Evolutionary conservation across 2,329 filamentous ascomycete genomes (phyloP), one percentile per base, ranked within the genome.

Genomic region (Apiospora arundinis): DNA sequence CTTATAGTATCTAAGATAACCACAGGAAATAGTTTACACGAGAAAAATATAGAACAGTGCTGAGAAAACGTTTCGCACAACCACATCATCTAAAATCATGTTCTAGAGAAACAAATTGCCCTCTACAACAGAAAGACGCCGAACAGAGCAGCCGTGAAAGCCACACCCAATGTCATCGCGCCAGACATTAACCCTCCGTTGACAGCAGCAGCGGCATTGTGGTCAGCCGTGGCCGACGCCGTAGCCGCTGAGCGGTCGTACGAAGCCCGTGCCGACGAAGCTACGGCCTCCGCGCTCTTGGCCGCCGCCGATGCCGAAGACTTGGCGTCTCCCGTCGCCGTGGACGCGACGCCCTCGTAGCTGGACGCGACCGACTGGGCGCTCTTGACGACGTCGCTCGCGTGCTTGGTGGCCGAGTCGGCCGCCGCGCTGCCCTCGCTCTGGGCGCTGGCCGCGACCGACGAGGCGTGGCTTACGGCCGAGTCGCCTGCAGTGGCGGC

Each of bases 291-390:
- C 3, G 42, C 42, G 16, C 25, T 32, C 11, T 44, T 44, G 14
- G 70, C 70, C 7, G 63, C 68, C 6, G 14, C 70, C 25, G 72
- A 60, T 1, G 72, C 73, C 25, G 68, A 72, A 28, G 72, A 23
- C 45, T 71, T 71, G 12, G 71, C 75, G 1, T 74, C 74, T 3
- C 72, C 73, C 21, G 74, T 74, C 11, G 70, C 70, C 2, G 73
- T 72, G 2, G 42, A 63, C 40, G 56, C 73, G 4, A 40, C 70
- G 42, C 74, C 73, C 8, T 75, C 75, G 16, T 75, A 75, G 3
- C 75, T 77, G 11, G 75, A 72, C 7, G 74, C 75, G n/a, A 76
- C 73, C 69, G 73, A 75, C 71, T 75, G 49, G 3, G 75, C 75
- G 48, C 75, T 76, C 8, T 65, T 46, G 32, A 75, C 70, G 23